Conservation (phyloP, 495 filamentous ascomycete species). For the Penicillium cinerascens region DNA sequence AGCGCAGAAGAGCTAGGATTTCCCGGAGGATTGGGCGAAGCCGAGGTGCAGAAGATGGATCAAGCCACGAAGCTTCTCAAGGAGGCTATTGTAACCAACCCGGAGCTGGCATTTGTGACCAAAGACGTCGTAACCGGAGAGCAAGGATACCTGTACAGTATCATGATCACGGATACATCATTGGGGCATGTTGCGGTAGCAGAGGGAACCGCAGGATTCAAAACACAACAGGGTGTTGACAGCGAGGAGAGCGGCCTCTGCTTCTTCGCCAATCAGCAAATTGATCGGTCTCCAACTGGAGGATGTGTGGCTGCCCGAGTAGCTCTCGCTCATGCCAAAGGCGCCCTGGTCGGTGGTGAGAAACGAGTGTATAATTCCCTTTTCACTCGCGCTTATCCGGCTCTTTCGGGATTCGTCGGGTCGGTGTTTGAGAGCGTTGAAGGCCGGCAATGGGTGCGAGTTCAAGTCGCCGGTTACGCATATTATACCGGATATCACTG, state of each 20-base stretch:
- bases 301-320: slow-evolving; percentile 22
- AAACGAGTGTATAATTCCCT: slow-evolving; percentile 24
- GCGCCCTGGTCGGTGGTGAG: slow-evolving; percentile 4
- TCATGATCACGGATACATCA: slow-evolving; percentile 16
- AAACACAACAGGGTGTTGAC: slow-evolving; percentile 1
- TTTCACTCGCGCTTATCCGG: slow-evolving; percentile 7
- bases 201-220: slow-evolving; percentile 10
- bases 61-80: slow-evolving; percentile 18
- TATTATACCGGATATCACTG: slow-evolving; percentile 16
- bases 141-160: slow-evolving; percentile 15
- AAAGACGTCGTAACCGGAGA: slow-evolving; percentile 6
- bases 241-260: slow-evolving; percentile 17
- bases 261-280: slow-evolving; percentile 25
- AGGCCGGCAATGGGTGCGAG: slow-evolving; percentile 2
- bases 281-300: slow-evolving; percentile 30
- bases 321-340: slow-evolving; percentile 22
- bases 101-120: slow-evolving; percentile 5
- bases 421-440: slow-evolving; percentile 5
- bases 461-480: slow-evolving; percentile 11
- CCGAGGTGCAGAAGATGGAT: slow-evolving; percentile 13
- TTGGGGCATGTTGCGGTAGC: slow-evolving; percentile 25
- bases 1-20: slow-evolving; percentile 15
- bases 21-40: slow-evolving; percentile 4
- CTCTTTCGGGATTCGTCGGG: slow-evolving; percentile 13
- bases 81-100: slow-evolving; percentile 6